Base-by-base conservation (phyloP, 441 rosid genomes). In the Populus hybrid region DNA sequence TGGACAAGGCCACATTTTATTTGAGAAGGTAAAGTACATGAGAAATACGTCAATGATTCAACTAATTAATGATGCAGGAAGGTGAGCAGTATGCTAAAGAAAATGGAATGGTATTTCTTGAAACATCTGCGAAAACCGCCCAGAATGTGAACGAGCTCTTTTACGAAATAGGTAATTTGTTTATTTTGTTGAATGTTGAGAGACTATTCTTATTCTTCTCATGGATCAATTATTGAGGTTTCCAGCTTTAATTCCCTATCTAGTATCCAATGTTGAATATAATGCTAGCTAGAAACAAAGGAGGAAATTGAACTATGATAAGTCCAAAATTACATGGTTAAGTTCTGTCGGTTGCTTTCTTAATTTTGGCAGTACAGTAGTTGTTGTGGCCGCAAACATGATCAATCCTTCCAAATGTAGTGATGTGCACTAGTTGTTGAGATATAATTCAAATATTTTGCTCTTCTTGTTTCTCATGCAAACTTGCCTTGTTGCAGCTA, bases 61-160 rank as follows among this genome's bases (percentile, higher is more conserved):
- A 28, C 21, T 67, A 59, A 50, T 64, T 29, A 67, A 36, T 77
- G 40, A 71, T 85, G 82, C 89, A 92, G 97, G 92, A 91, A 59
- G 90, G 89, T 16, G 94, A 91, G 78, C 89, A 81, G 74, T 92
- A 89, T 87, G 95, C 95, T 53, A 84, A 82, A 76, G 93, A 91
- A 80, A 88, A 91, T 82, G 91, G 95, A 21, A 69, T 92, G 87
- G 81, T 78, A 50, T 92, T 92, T 80, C 80, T 92, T 61, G 95
- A 92, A 85, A 84, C 93, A 68, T 92, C 97, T 21, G 97, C 97
- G 31, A 92, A 92, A 83, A 82, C 90, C 68, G 92, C 93, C 71
- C 91, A 91, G 78, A 92, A 92, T 86, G 95, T 90, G 78, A 92
- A 90, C n/a, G 95, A 92, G 80, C 95, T 91, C 53, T 92, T 92